Conservation (phyloP, 1,284 basidiomycete species). For the Rhodotorula sp. region DNA sequence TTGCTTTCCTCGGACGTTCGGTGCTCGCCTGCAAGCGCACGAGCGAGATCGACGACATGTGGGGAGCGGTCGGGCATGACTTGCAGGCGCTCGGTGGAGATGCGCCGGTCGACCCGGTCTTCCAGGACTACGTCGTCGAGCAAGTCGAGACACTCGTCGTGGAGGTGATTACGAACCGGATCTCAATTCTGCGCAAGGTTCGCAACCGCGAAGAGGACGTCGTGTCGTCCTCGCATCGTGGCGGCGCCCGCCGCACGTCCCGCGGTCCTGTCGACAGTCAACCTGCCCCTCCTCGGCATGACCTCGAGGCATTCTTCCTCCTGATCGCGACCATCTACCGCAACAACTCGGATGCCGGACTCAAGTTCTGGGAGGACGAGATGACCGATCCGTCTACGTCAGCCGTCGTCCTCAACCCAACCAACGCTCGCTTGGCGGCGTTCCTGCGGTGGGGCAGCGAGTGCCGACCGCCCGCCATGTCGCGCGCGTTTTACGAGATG, state of each 20-base stretch:
- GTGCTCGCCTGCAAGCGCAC: conserved; percentile 49
- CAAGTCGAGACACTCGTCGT: conserved; percentile 71
- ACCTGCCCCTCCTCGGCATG: conserved; percentile 61
- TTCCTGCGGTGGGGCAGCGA: conserved; percentile 86
- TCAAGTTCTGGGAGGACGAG: conserved; percentile 79
- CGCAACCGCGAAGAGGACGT: conserved; percentile 87
- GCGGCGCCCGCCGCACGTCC: conserved; percentile 53
- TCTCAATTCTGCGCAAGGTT: conserved; percentile 82
- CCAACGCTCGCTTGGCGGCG: conserved; percentile 59
- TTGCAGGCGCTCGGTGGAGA: conserved; percentile 49
- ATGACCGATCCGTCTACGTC: conserved; percentile 44
- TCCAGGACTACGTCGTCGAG: conserved; percentile 63
- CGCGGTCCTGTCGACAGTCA: conserved; percentile 7
- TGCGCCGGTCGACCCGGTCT: conserved; percentile 64
- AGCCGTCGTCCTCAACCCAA: conserved; percentile 32
- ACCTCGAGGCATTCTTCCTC: conserved; percentile 78
- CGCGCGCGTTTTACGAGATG: conserved; percentile 82
- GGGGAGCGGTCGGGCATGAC: conserved; percentile 41
- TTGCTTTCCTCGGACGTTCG: conserved; percentile 63
- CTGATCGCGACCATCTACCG: conserved; percentile 79
- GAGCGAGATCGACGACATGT: conserved; percentile 42
- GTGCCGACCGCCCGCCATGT: conserved; percentile 66
- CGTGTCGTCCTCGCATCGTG: conserved; percentile 52
- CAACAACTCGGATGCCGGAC: conserved; percentile 67
- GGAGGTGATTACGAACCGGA: conserved; percentile 71